Percentiles rank a stretch among this genome's conserved stretches.
phyloP scores from a whole-genome alignment of 208 protist genomes.

The Endotrypanum monterogeii region DNA sequence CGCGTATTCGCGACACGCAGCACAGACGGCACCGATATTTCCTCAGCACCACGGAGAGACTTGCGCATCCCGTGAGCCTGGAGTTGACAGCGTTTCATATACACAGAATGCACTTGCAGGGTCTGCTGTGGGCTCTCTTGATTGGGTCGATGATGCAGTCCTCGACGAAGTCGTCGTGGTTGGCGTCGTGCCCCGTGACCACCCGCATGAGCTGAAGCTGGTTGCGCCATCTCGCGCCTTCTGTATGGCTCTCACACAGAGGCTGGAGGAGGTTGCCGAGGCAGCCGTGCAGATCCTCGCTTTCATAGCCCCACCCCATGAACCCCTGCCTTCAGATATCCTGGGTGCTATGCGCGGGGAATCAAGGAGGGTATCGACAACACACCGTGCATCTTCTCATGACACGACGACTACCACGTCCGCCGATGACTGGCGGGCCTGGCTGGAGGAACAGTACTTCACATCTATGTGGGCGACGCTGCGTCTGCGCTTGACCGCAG shows the following conservation, averaged over 20 bases:
- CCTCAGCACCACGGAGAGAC: neutral
- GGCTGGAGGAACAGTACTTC: conserved; percentile 21
- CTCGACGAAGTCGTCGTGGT: conserved; percentile 64
- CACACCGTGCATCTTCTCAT: neutral
- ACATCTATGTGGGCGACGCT: conserved; percentile 12
- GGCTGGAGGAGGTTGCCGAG: conserved; percentile 30
- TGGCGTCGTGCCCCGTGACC: conserved; percentile 43
- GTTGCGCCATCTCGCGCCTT: conserved; percentile 49
- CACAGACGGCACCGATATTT: neutral
- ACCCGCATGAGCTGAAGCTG: conserved; percentile 56
- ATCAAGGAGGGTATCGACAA: neutral
- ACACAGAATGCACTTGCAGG: neutral
- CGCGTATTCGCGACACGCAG: neutral
- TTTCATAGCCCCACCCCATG: conserved; percentile 3
- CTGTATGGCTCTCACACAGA: conserved; percentile 27
- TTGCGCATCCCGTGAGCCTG: neutral
- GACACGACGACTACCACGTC: neutral
- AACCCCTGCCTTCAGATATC: neutral
- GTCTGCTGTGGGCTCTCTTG: neutral
- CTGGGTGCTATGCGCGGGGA: neutral
- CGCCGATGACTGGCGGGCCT: conserved; percentile 11
- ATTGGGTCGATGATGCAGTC: conserved; percentile 47
- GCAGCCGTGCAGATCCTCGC: conserved; percentile 15
- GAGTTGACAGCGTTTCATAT: neutral
- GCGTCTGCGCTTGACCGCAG: conserved; percentile 3